phyloP scores from a whole-genome alignment of 176 grass and related monocot species.

The Areca catechu region DNA sequence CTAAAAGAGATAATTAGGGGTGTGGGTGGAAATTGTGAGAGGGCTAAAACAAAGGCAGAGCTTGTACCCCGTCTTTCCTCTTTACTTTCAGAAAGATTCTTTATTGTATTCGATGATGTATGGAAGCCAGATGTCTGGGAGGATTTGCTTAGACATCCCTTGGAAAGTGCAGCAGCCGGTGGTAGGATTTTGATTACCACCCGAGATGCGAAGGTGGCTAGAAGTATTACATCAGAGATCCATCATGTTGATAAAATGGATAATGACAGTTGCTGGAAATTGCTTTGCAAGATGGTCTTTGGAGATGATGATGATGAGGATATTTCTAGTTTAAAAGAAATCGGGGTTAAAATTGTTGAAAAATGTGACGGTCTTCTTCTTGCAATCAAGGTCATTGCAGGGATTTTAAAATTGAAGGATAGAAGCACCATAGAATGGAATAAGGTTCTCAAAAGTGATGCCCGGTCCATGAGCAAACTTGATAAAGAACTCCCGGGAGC shows the following conservation, averaged over 20 bases:
- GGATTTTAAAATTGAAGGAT: slow-evolving; percentile 42
- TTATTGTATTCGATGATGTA: too few species aligned
- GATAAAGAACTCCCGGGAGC: slow-evolving; percentile 46
- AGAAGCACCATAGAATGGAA: slow-evolving; percentile 43
- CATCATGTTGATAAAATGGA: too few species aligned
- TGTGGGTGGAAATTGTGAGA: too few species aligned
- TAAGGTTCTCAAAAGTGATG: slow-evolving; percentile 42
- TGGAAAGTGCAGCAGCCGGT: slow-evolving; percentile 47
- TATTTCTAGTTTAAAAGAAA: slow-evolving; percentile 30
- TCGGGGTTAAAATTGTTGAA: slow-evolving; percentile 57
- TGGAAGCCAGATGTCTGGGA: slow-evolving; percentile 64
- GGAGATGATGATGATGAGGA: slow-evolving; percentile 15
- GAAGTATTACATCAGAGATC: slow-evolving; percentile 33
- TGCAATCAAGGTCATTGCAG: slow-evolving; percentile 55
- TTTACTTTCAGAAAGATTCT: too few species aligned
- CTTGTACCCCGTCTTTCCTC: too few species aligned
- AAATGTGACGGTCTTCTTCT: slow-evolving; percentile 64
- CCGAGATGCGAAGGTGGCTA: slow-evolving; percentile 39
- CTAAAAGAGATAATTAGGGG: too few species aligned
- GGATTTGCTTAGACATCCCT: slow-evolving; percentile 41
- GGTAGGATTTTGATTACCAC: slow-evolving; percentile 54
- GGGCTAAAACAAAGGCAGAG: too few species aligned
- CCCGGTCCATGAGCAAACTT: slow-evolving; percentile 38
- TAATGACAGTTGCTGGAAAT: too few species aligned
- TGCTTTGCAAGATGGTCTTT: too few species aligned